Conservation (phyloP, 83 land plant genomes). For the Picea abies region DNA sequence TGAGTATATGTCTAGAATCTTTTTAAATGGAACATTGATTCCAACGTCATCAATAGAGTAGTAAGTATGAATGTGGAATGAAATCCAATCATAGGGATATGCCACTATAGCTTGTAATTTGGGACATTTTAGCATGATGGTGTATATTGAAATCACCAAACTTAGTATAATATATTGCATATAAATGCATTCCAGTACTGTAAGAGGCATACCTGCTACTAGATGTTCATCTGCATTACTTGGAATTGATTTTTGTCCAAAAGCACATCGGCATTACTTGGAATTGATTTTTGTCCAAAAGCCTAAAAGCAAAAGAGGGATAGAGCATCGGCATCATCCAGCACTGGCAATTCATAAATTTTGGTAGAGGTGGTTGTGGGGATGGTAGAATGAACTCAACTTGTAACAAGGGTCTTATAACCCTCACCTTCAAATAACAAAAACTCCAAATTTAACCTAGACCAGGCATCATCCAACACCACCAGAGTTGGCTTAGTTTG, state of each 20-base stretch:
- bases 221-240: background rate
- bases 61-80: too few species aligned
- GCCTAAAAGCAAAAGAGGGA: too few species aligned
- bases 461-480: background rate
- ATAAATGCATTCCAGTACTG: too few species aligned
- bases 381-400: background rate
- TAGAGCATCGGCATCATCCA: background rate
- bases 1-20: too few species aligned
- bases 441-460: background rate
- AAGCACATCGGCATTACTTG: background rate
- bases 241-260: background rate
- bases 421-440: background rate
- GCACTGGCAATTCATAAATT: background rate
- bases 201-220: background rate
- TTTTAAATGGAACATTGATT: too few species aligned
- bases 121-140: too few species aligned
- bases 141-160: too few species aligned
- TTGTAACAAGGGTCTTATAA: background rate
- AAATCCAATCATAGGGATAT: too few species aligned
- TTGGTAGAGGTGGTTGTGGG: background rate
- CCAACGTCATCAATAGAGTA: too few species aligned
- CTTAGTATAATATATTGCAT: too few species aligned
- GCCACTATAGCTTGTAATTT: too few species aligned
- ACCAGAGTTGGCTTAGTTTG: background rate
- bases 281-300: background rate